Evolutionary conservation across 306 rosid species (phyloP), one percentile per base, ranked within the genome.

Genomic region (Vigna trinervia): DNA sequence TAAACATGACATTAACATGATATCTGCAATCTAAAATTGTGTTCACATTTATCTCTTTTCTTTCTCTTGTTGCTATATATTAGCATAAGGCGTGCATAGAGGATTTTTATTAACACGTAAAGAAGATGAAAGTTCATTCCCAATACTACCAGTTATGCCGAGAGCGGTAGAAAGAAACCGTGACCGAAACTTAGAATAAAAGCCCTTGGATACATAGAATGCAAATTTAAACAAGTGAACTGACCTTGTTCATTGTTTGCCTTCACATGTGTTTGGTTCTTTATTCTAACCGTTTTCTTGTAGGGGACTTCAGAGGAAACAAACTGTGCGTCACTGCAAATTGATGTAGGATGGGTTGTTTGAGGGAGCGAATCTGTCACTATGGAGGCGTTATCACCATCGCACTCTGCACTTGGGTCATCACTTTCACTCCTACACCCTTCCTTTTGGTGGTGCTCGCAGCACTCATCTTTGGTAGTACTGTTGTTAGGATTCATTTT

Each of bases 201-300:
- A 52, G 23, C 12, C 58, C 5, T 19, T 20, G 13, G 3, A 22
- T 11, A 11, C 8, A 53, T 53, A 19, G 2, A 53, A 13, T 57
- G 63, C 38, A 58, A 58, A 15, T 3, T 6, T 26, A 26, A 26
- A 26, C 28, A 2, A 15, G 6, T 63, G 43, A 57, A 52, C 91
- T 76, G 56, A 93, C 99, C 96, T 90, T 78, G 85, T 65, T 82
- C 76, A 69, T 77, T 91, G 77, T 83, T 90, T 57, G 74, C 13
- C 23, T 70, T 85, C 47, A 10, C 52, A 28, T 77, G 86, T 38
- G 69, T 79, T 43, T 84, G 77, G 54, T 39, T 84, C 81, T 78
- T 87, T 52, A 75, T 53, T 56, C 59, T 10, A 9, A 69, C 62
- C 47, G n/a, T 76, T 78, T 74, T 93, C 88, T 62, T 90, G 0